Evolutionary conservation across 306 rosid genomes (phyloP).

Genomic region (Trifolium dubium): DNA sequence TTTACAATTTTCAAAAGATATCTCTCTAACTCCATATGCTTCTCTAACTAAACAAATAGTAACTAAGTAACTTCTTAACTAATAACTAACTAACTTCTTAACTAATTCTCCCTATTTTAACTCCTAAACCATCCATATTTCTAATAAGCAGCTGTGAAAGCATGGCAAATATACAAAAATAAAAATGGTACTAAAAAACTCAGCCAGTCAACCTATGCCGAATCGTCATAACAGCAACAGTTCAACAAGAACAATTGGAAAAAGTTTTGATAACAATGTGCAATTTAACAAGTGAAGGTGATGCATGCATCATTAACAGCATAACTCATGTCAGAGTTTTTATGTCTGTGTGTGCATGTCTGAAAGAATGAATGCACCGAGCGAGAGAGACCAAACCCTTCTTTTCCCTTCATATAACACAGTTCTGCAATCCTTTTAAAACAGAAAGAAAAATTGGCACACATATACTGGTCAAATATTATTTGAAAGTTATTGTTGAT

Average conservation of each 20-base stretch:
- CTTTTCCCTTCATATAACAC: conserved; percentile 22
- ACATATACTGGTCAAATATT: neutral
- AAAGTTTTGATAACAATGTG: conserved; percentile 10
- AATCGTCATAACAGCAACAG: conserved; percentile 5
- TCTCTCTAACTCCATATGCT: no score
- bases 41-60: no score
- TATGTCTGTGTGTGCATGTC: neutral
- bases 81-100: no score
- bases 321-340: neutral
- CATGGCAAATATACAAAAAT: neutral
- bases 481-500: conserved; percentile 20
- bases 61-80: no score
- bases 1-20: no score
- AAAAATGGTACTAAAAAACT: neutral
- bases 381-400: neutral
- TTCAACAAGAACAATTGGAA: conserved; percentile 11
- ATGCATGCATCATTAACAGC: conserved; percentile 4
- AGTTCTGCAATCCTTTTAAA: conserved; percentile 14
- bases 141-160: conserved; percentile 1
- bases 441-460: neutral
- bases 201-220: conserved; percentile 8
- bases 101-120: no score
- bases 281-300: conserved; percentile 14
- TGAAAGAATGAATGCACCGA: no score
- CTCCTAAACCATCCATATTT: conserved; percentile 1